Conservation (phyloP, 2,329 filamentous ascomycete genomes). For the Exophiala mesophila region DNA sequence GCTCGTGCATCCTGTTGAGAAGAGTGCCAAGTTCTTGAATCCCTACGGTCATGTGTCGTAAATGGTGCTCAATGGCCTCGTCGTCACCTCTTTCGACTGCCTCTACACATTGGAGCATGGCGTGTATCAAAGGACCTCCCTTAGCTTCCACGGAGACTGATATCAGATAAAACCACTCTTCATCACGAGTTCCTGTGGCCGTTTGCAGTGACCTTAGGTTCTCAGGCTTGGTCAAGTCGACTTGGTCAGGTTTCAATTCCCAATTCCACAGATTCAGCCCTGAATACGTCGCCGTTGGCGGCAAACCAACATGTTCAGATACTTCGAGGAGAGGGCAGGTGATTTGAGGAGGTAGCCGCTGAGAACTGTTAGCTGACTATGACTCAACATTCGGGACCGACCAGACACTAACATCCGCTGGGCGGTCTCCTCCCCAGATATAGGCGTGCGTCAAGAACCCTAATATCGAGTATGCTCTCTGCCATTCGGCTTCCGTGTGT, state of each 20-base stretch:
- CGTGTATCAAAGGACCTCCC: slow-evolving; percentile 43
- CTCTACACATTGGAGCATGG: slow-evolving; percentile 45
- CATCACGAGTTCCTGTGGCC: slow-evolving; percentile 37
- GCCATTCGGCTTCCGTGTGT: slow-evolving; percentile 78
- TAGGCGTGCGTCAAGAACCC: slow-evolving; percentile 75
- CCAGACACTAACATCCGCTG: slow-evolving; percentile 56
- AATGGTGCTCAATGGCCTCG: slow-evolving; percentile 34
- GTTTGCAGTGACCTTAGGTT: slow-evolving; percentile 33
- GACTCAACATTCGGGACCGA: no score
- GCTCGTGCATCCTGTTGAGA: slow-evolving; percentile 49
- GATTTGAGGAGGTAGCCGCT: slow-evolving; percentile 36
- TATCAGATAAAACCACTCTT: slow-evolving; percentile 48
- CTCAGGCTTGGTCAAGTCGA: slow-evolving; percentile 35
- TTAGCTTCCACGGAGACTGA: slow-evolving; percentile 51
- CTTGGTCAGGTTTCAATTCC: slow-evolving; percentile 14
- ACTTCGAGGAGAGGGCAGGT: slow-evolving; percentile 35
- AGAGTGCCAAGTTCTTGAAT: slow-evolving; percentile 40
- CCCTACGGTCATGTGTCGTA: slow-evolving; percentile 39
- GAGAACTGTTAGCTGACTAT: background rate
- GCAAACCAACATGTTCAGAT: slow-evolving; percentile 34
- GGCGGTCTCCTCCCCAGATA: slow-evolving; percentile 73
- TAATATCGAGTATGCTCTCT: slow-evolving; percentile 71
- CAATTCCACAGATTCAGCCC: slow-evolving; percentile 40
- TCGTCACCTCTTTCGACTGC: slow-evolving; percentile 38
- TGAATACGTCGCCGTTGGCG: slow-evolving; percentile 42